Base-by-base conservation (phyloP, 139 green algal species). In the Chlorella sp. region DNA sequence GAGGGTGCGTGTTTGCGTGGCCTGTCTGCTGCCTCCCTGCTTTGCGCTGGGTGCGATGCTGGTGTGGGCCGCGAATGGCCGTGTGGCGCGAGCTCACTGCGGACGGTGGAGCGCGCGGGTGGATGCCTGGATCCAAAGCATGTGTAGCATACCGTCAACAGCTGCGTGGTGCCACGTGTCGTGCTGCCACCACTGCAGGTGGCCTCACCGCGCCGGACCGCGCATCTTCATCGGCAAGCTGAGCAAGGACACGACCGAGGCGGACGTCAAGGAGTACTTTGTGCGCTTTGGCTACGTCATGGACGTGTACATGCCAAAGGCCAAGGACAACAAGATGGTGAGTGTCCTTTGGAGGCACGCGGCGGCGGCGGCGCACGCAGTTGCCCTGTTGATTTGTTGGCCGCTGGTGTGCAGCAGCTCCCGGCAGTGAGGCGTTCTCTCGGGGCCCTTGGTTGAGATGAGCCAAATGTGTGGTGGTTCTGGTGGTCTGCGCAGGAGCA, bases 151-250 rank as follows among this genome's bases (percentile, higher is more conserved):
- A n/a, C n/a, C n/a, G n/a, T n/a, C n/a, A n/a, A n/a, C n/a, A n/a
- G n/a, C n/a, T n/a, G n/a, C n/a, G n/a, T n/a, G n/a, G n/a, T n/a
- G n/a, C n/a, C n/a, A n/a, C n/a, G n/a, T n/a, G n/a, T n/a, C n/a
- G n/a, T n/a, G n/a, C n/a, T n/a, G n/a, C n/a, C n/a, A n/a, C n/a
- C n/a, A n/a, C n/a, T 55, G 42, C 42, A 55, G 42, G 17, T 55
- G 42, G 42, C 42, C 42, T 24, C 42, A 55, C 42, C 72, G 83
- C 22, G 83, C 87, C 30, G 92, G 92, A 20, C 92, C 92, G 0
- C 84, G 92, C 67, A 92, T 97, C 62, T 97, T 97, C 72, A 87
- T 97, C 1, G 92, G 92, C 81, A 96, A 96, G 83, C 85, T 97
- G 33, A 89, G 85, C 55, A 64, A 90, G 66, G 91, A 93, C 31